Base-by-base conservation (phyloP, 169 alveolate species). In the Cryptosporidium meleagridis region DNA sequence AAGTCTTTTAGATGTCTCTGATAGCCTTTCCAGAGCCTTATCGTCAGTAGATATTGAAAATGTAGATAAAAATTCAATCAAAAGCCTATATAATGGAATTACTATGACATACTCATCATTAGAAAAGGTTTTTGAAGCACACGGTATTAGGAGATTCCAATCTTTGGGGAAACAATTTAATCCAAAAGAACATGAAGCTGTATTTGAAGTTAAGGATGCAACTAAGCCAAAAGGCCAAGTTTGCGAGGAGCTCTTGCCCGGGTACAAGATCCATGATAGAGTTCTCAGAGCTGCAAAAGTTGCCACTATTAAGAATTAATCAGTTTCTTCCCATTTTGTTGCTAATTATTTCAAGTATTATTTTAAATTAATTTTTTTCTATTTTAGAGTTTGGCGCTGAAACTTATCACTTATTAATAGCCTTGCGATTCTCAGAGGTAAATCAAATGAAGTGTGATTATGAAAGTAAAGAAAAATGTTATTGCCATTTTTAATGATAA, bases 181-280 rank as follows among this genome's bases (percentile, higher is more conserved):
- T 65, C 97, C 97, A 5, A 93, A 94, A 55, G 70, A 86, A 69
- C 97, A 94, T 69, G 97, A 95, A 69, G 96, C 96, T 18, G 86
- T 95, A 44, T 92, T 93, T 84, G 62, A 86, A 55, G 93, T 93
- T 45, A 93, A 89, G 29, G 95, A 93, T 72, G 70, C 93, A 18
- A 69, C 85, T 14, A 91, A 85, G 75, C 95, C 94, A 41, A 75
- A 86, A 12, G 94, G 94, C 31, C 85, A 92, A 33, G 87, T 95
- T 12, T 92, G 92, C 8, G 91, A 91, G 35, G 96, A 94, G 48
- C 70, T 93, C 26, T 48, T 91, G 45, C 85, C 95, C 16, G 97
- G 97, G 2, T 95, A 93, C 91, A 92, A 58, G 51, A 95, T 95
- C 44, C 93, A 94, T 31, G 95, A 93, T 4, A 80, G 97, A 73